Evolutionary conservation across 2,329 filamentous ascomycete genomes (phyloP).

Genomic region (Aspergillus novofumigatus): DNA sequence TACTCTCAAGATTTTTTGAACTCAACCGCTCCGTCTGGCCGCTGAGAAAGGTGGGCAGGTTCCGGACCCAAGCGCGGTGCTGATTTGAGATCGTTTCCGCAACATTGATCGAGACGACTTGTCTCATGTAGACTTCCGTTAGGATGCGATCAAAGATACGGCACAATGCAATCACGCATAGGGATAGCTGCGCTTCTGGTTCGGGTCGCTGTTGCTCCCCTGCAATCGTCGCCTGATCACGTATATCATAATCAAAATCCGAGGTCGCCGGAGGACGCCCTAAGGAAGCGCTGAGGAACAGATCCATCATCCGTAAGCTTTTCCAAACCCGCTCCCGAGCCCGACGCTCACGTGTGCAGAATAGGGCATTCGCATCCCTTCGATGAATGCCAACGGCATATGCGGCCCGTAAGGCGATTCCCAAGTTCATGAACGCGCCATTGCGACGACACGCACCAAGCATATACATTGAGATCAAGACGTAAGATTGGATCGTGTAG

Average conservation of each 20-base stretch:
- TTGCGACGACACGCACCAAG: conserved; percentile 50
- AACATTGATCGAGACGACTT: conserved; percentile 40
- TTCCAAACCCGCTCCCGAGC: conserved; percentile 51
- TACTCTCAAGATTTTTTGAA: conserved; percentile 31
- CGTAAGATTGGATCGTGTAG: conserved; percentile 49
- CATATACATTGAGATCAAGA: conserved; percentile 51
- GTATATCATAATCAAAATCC: conserved; percentile 44
- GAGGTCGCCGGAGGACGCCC: conserved; percentile 52
- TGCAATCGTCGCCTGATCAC: conserved; percentile 31
- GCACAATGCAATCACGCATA: conserved; percentile 44
- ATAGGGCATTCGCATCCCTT: conserved; percentile 50
- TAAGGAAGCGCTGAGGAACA: conserved; percentile 49
- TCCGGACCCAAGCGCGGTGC: conserved; percentile 40
- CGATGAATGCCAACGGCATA: conserved; percentile 52
- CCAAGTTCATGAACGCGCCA: conserved; percentile 50
- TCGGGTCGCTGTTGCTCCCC: conserved; percentile 15
- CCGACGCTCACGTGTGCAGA: conserved; percentile 39
- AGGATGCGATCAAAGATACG: conserved; percentile 42
- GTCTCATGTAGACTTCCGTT: conserved; percentile 41
- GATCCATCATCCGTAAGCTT: conserved; percentile 49
- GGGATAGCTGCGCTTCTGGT: conserved; percentile 42
- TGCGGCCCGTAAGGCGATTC: conserved; percentile 49
- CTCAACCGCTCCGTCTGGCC: conserved; percentile 45
- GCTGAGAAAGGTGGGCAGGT: conserved; percentile 43
- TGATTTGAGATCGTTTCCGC: conserved; percentile 41